A percentile compares a stretch with the other conserved stretches of the same genome.
Conservation (phyloP, 306 rosid genomes). For the Cicer judaicum region DNA sequence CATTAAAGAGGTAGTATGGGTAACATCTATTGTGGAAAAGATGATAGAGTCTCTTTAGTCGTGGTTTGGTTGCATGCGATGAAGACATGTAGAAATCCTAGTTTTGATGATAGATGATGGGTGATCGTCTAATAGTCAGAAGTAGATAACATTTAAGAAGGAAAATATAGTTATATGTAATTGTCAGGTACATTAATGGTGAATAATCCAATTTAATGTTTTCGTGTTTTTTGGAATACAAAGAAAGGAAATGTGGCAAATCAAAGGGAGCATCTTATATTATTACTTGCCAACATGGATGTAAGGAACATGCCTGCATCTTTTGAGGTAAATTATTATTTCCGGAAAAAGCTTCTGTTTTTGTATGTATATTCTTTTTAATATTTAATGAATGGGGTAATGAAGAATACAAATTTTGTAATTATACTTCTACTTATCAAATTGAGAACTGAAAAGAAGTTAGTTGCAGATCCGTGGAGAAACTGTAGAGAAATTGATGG, state of each 20-base stretch:
- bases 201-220: slow-evolving; percentile 44
- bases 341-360: slow-evolving; percentile 32
- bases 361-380: slow-evolving; percentile 16
- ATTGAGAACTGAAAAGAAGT: slow-evolving; percentile 44
- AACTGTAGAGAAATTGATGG: slow-evolving; percentile 59
- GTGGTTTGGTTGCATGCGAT: too few species aligned
- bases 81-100: too few species aligned
- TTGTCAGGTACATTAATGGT: not conserved
- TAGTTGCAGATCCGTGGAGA: slow-evolving; percentile 71
- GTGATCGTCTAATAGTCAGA: too few species aligned
- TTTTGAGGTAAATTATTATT: slow-evolving; percentile 53
- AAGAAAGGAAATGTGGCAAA: slow-evolving; percentile 98
- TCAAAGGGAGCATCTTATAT: slow-evolving; percentile 93
- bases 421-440: slow-evolving; percentile 22
- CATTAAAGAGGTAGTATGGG: too few species aligned
- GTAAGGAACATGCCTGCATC: slow-evolving; percentile 53
- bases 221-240: slow-evolving; percentile 47
- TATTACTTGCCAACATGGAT: slow-evolving; percentile 88
- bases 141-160: too few species aligned
- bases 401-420: slow-evolving; percentile 18
- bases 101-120: too few species aligned
- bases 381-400: slow-evolving; percentile 13
- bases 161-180: not conserved
- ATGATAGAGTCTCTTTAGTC: too few species aligned
- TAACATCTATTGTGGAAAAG: too few species aligned